Evolutionary conservation across 257 asterid genomes (phyloP).

Genomic region (Primulina eburnea): DNA sequence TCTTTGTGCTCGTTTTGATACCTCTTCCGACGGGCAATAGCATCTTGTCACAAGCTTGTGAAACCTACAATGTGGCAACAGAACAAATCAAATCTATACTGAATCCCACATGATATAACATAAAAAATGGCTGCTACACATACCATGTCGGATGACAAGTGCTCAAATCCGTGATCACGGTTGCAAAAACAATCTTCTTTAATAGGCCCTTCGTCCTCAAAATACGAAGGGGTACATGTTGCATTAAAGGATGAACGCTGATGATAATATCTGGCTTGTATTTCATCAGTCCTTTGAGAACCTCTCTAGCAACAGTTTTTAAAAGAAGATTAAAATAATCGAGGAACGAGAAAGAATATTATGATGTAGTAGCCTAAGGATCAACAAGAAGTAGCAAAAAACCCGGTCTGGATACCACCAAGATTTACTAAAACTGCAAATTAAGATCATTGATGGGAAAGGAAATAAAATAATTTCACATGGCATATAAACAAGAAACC

Average conservation of each 20-base stretch:
- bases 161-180: slow-evolving; percentile 85
- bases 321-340: neutral
- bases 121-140: slow-evolving; percentile 23
- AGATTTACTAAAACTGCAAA: neutral
- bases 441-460: neutral
- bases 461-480: neutral
- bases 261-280: slow-evolving; percentile 93
- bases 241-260: slow-evolving; percentile 99
- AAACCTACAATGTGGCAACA: slow-evolving; percentile 58
- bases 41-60: slow-evolving; percentile 99
- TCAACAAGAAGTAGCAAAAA: neutral
- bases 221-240: slow-evolving; percentile 93
- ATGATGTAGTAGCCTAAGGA: neutral
- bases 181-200: slow-evolving; percentile 91
- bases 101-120: slow-evolving; percentile 7
- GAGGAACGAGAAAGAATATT: neutral
- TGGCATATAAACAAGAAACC: neutral
- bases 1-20: slow-evolving; percentile 87
- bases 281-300: slow-evolving; percentile 91
- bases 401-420: neutral
- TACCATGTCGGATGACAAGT: slow-evolving; percentile 99
- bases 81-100: slow-evolving; percentile 21
- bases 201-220: slow-evolving; percentile 88
- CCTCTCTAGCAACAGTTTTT: slow-evolving; percentile 54
- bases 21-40: slow-evolving; percentile 95